A percentile compares a stretch with the other conserved stretches of the same genome.
Evolutionary conservation across 495 filamentous ascomycete genomes (phyloP).

Genomic region (Annulohypoxylon moriforme): DNA sequence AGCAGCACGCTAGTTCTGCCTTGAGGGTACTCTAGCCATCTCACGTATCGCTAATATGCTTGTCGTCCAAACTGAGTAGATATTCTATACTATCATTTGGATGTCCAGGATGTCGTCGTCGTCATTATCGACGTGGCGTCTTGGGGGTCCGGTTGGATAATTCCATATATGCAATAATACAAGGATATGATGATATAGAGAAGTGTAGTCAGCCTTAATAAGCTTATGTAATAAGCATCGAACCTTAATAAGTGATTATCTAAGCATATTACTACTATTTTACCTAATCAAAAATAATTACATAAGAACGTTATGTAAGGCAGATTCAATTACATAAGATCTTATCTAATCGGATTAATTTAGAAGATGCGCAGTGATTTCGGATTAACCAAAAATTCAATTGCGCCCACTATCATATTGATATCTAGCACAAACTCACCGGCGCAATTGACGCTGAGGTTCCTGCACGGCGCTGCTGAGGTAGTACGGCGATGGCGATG

Average conservation of each 20-base stretch:
- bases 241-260: too few relatives aligned
- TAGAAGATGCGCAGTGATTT: background rate
- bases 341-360: slow-evolving; percentile 41
- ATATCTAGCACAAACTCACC: slow-evolving; percentile 10
- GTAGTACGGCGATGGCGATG: slow-evolving; percentile 52
- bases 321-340: background rate
- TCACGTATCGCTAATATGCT: background rate
- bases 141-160: background rate
- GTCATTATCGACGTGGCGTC: background rate
- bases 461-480: slow-evolving; percentile 11
- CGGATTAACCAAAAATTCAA: slow-evolving; percentile 48
- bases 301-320: background rate
- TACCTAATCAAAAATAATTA: slow-evolving; percentile 4
- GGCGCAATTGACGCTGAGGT: background rate
- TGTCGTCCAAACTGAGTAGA: background rate
- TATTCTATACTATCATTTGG: background rate
- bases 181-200: background rate
- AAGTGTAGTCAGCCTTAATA: background rate
- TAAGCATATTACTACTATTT: background rate
- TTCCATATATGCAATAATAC: background rate
- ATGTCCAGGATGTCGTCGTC: background rate
- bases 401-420: slow-evolving; percentile 22
- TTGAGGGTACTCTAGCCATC: background rate
- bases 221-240: background rate
- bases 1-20: background rate